phyloP scores from a whole-genome alignment of 495 filamentous ascomycete species.

The Hypoxylon intermedium region DNA sequence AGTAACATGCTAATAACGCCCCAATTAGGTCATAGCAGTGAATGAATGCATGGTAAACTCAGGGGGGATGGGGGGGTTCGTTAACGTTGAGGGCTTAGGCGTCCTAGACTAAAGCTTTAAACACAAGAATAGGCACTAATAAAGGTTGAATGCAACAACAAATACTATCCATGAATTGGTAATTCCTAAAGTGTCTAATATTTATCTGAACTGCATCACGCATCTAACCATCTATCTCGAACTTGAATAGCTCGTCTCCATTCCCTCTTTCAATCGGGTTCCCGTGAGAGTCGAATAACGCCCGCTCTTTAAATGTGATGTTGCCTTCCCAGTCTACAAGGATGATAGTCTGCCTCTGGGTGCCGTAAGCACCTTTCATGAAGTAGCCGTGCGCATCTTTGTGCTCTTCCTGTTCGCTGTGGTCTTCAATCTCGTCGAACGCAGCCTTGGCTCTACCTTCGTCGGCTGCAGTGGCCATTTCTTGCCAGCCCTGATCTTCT shows the following conservation, averaged over 20 bases:
- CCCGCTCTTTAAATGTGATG: slow-evolving; percentile 82
- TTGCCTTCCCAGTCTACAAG: slow-evolving; percentile 77
- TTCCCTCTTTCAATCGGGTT: slow-evolving; percentile 64
- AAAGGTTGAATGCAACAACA: too few species aligned
- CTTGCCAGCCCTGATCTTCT: slow-evolving; percentile 51
- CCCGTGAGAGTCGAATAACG: slow-evolving; percentile 74
- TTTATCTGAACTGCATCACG: slow-evolving; percentile 5
- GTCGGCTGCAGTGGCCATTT: slow-evolving; percentile 60
- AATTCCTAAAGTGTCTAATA: neutral
- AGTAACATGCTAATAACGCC: too few species aligned
- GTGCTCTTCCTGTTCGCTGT: slow-evolving; percentile 36
- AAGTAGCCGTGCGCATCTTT: slow-evolving; percentile 46
- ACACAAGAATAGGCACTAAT: too few species aligned
- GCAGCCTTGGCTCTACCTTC: slow-evolving; percentile 52
- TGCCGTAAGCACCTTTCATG: slow-evolving; percentile 79
- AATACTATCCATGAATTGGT: too few species aligned
- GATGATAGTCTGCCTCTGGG: slow-evolving; percentile 88
- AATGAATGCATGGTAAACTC: too few species aligned
- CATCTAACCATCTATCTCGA: slow-evolving; percentile 63
- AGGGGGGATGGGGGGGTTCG: too few species aligned
- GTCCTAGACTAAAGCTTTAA: too few species aligned
- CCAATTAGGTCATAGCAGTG: too few species aligned
- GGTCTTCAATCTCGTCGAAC: slow-evolving; percentile 40
- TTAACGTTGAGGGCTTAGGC: too few species aligned
- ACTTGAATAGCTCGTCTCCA: slow-evolving; percentile 69